Evolutionary conservation across 768 basidiomycete genomes (phyloP), one percentile per base, ranked within the genome.

Genomic region (Polyporus arcularius): DNA sequence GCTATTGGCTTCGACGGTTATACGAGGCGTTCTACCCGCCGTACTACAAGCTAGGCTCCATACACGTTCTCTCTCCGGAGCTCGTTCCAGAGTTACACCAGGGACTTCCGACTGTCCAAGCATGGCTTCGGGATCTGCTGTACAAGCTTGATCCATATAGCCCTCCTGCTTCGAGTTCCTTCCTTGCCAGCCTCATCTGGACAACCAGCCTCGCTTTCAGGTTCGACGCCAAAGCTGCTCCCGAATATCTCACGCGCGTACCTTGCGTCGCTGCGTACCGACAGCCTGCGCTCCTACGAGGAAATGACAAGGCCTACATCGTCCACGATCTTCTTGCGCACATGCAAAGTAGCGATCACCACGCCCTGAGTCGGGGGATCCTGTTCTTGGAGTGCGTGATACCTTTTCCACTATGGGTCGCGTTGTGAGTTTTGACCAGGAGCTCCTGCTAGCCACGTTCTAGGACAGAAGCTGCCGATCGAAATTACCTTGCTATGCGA

Each of bases 1-100:
- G 83, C 51, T 72, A 71, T 46, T 84, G 82, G 80, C 70, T 86
- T 8, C 65, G 63, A 4, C 75, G 72, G 30, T 69, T 88, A 0
- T 81, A 85, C 55, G 79, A 82, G 18, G 75, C 79, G 1, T 52
- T 87, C 6, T 75, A 79, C 60, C 86, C 87, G 68, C n/a, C 80
- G 0, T 75, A 69, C 50, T 71, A 80, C 56, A 57, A 68, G n/a
- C 72, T 85, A 46, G 88, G 86, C 4, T 77, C 80, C 0, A 55
- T 68, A 0, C 68, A 76, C 0, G 63, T 72, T 47, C 68, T 85
- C 0, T 71, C 78, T 38, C 55, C 72, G 10, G 62, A 64, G 1
- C 30, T 61, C 11, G 79, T 84, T 31, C 79, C 80, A 0, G 77
- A 81, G 56, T 75, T 75, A 35, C 65, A 67, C 1, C 68, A 69